Evolutionary conservation across 2,329 filamentous ascomycete genomes (phyloP), one percentile per base, ranked within the genome.

Genomic region (Xenosphaeropsis pyriputrescens): DNA sequence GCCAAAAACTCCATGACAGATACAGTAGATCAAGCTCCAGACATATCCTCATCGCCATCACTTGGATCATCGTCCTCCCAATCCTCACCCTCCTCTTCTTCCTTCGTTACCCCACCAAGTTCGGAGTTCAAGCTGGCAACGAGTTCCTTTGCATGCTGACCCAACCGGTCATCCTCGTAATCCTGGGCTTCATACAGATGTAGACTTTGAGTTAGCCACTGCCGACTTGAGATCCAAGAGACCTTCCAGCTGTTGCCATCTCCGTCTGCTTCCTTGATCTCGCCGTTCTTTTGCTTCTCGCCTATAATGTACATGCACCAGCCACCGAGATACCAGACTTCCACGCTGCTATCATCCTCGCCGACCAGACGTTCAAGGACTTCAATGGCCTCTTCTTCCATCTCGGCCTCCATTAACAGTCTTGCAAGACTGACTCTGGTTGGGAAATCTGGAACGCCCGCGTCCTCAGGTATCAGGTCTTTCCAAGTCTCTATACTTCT

Each of bases 301-400:
- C 81, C 83, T 44, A 82, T 65, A 41, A 94, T 70, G 55, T 85
- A 85, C 47, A 93, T 68, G 49, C 85, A 88, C 84, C 89, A 96
- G 4, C 91, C 93, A 32, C 91, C 91, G 5, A 98, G 68, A 61
- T 98, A 98, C 86, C 88, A 95, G 14, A 85, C 82, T 60, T 98
- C 91, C 15, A 98, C 83, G 56, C 89, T 94, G 53, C 82, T 72
- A 54, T 98, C 93, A 47, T 98, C 89, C 55, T 98, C 91, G 29
- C 72, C 67, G 30, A 93, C 75, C 38, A 98, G 64, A 38, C 85
- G 68, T 55, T 94, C 85, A 38, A 95, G 64, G 3, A 96, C 86
- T 40, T 82, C 74, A 41, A 93, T 72, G 1, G 91, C 89, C 44
- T 89, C 80, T 36, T 80, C 71, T 57, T 93, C 80, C 74, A 94